Percentiles rank a stretch among this genome's conserved stretches.
Evolutionary conservation across 2,329 filamentous ascomycete species (phyloP).

Genomic region (Pseudogymnoascus sp.): DNA sequence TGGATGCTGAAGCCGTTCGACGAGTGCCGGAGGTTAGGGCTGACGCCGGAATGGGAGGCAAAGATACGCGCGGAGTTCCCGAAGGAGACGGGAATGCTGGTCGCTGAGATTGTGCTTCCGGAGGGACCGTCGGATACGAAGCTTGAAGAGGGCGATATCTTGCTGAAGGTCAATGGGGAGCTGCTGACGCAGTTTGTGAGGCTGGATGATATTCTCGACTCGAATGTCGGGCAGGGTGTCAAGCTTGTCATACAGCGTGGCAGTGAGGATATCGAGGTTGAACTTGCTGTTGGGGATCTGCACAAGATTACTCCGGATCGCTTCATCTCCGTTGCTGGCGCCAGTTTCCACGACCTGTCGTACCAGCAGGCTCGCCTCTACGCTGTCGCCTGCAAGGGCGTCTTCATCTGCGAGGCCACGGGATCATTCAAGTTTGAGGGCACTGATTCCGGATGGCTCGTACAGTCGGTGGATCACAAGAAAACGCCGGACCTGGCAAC

Average conservation of each 20-base stretch:
- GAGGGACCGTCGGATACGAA: constrained; percentile 81
- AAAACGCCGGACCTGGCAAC: constrained; percentile 80
- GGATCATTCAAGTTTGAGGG: constrained; percentile 94
- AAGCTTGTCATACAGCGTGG: constrained; percentile 80
- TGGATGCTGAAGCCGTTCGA: constrained; percentile 97
- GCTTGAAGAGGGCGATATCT: constrained; percentile 87
- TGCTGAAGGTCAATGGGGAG: constrained; percentile 89
- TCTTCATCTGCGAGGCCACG: constrained; percentile 90
- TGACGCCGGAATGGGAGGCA: constrained; percentile 81
- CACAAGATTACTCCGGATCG: constrained; percentile 93
- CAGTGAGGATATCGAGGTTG: constrained; percentile 78
- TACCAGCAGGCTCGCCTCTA: constrained; percentile 97
- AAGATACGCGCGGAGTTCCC: constrained; percentile 78
- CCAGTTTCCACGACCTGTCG: constrained; percentile 90
- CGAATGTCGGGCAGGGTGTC: constrained; percentile 73
- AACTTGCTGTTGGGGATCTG: constrained; percentile 79
- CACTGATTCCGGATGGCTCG: constrained; percentile 85
- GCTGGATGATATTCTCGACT: constrained; percentile 86
- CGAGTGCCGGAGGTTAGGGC: constrained; percentile 82
- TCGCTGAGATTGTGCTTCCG: constrained; percentile 90
- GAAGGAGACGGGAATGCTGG: constrained; percentile 92
- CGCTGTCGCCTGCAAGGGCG: constrained; percentile 83
- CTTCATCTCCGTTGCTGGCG: constrained; percentile 90
- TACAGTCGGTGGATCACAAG: constrained; percentile 87
- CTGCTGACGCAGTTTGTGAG: constrained; percentile 89